phyloP scores from a whole-genome alignment of 2,329 filamentous ascomycete species.

The Gaeumannomyces sp. region DNA sequence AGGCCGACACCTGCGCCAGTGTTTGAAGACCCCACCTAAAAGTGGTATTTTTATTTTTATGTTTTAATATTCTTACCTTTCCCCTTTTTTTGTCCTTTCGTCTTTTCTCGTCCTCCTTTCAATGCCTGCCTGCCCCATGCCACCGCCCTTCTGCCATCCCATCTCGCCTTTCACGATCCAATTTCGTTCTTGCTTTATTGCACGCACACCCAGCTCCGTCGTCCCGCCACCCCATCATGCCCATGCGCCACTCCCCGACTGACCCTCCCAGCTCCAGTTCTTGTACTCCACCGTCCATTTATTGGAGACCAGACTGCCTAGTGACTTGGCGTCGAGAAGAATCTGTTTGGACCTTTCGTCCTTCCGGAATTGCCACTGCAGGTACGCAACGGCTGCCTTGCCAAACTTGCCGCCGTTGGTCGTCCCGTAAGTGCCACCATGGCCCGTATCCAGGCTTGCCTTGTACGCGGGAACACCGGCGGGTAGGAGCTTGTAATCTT shows the following conservation, averaged over 20 bases:
- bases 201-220: too few relatives aligned
- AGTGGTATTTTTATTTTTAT: not conserved
- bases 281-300: constrained; percentile 15
- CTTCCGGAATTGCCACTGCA: constrained; percentile 18
- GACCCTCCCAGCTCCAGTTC: constrained; percentile 2
- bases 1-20: not conserved
- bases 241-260: too few relatives aligned
- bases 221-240: too few relatives aligned
- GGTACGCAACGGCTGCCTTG: constrained; percentile 16
- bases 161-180: not conserved
- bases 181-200: not conserved
- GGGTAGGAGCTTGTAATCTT: constrained; percentile 16
- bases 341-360: constrained; percentile 13
- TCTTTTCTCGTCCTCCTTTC: too few relatives aligned
- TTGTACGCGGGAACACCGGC: constrained; percentile 18
- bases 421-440: constrained; percentile 18
- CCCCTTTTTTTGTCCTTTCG: too few relatives aligned
- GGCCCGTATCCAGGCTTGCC: constrained; percentile 18
- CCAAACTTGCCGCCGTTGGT: constrained; percentile 19
- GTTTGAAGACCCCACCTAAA: constrained; percentile 1
- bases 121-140: too few relatives aligned
- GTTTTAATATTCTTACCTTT: not conserved
- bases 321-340: constrained; percentile 13
- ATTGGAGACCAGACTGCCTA: constrained; percentile 16
- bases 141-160: not conserved